Conservation (phyloP, 2,329 filamentous ascomycete species). For the Alternaria novae-zelandiae region DNA sequence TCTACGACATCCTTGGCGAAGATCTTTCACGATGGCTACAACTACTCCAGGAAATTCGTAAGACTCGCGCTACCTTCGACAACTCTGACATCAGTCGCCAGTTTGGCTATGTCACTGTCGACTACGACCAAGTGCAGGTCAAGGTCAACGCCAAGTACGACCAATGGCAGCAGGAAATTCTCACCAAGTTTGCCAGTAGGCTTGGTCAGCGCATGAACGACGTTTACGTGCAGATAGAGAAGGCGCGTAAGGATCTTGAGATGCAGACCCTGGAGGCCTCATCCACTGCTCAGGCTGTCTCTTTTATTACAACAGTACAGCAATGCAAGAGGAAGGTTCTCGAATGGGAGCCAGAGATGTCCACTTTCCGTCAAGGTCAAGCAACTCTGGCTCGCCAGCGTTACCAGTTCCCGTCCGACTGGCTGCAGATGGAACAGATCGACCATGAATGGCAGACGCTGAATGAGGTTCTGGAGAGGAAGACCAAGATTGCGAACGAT, state of each 20-base stretch:
- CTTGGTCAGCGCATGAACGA: slow-evolving; percentile 91
- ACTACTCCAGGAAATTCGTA: slow-evolving; percentile 93
- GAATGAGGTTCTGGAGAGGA: slow-evolving; percentile 88
- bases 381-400: slow-evolving; percentile 89
- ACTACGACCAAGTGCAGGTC: slow-evolving; percentile 98
- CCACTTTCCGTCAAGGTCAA: slow-evolving; percentile 94
- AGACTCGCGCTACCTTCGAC: slow-evolving; percentile 94
- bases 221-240: slow-evolving; percentile 88
- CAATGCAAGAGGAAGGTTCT: slow-evolving; percentile 94
- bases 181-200: slow-evolving; percentile 88
- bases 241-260: slow-evolving; percentile 88
- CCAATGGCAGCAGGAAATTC: slow-evolving; percentile 98
- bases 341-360: slow-evolving; percentile 93
- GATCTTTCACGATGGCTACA: slow-evolving; percentile 93
- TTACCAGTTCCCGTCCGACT: slow-evolving; percentile 91
- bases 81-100: slow-evolving; percentile 91
- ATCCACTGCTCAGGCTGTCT: slow-evolving; percentile 94
- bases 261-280: slow-evolving; percentile 90
- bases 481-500: slow-evolving; percentile 93
- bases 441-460: slow-evolving; percentile 95
- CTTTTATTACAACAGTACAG: slow-evolving; percentile 98
- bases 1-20: slow-evolving; percentile 90
- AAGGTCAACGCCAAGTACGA: slow-evolving; percentile 99
- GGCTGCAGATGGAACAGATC: slow-evolving; percentile 95
- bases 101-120: slow-evolving; percentile 93